phyloP scores from a whole-genome alignment of 129 eudicot genomes.

The Lactuca sativa region DNA sequence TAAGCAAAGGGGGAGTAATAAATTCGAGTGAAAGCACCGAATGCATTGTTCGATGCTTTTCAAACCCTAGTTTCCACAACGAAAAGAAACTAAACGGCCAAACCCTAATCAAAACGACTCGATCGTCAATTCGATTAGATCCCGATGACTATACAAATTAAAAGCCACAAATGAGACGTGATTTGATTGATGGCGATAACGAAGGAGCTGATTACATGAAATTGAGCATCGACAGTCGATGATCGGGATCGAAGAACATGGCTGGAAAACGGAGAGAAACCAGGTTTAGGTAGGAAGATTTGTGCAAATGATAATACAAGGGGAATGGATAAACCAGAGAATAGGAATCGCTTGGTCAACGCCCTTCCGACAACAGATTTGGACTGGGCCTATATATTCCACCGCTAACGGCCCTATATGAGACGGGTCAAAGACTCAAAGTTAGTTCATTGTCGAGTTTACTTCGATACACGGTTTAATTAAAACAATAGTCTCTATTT shows the following conservation, averaged over 20 bases:
- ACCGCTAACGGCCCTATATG: not conserved
- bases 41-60: constrained; percentile 90
- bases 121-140: constrained; percentile 21
- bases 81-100: constrained; percentile 10
- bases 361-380: constrained; percentile 4
- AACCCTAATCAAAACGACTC: constrained; percentile 34
- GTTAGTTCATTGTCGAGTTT: not conserved
- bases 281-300: constrained; percentile 7
- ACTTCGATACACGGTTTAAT: not conserved
- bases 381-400: constrained; percentile 19
- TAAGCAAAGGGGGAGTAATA: constrained; percentile 38
- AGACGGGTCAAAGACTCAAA: constrained; percentile 3
- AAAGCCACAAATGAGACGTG: constrained; percentile 9
- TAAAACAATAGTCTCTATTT: not conserved
- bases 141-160: not conserved
- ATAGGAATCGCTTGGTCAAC: constrained; percentile 38
- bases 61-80: constrained; percentile 25
- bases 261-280: constrained; percentile 22
- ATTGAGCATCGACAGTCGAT: constrained; percentile 32
- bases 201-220: constrained; percentile 14
- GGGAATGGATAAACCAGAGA: constrained; percentile 25
- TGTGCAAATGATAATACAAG: constrained; percentile 11
- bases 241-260: constrained; percentile 43
- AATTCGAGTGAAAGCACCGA: constrained; percentile 69
- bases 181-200: not conserved